A percentile compares a stretch with the other conserved stretches of the same genome.
phyloP scores from a whole-genome alignment of 1,139 yeast genomes.

The Saccharomycopsis phalli region DNA sequence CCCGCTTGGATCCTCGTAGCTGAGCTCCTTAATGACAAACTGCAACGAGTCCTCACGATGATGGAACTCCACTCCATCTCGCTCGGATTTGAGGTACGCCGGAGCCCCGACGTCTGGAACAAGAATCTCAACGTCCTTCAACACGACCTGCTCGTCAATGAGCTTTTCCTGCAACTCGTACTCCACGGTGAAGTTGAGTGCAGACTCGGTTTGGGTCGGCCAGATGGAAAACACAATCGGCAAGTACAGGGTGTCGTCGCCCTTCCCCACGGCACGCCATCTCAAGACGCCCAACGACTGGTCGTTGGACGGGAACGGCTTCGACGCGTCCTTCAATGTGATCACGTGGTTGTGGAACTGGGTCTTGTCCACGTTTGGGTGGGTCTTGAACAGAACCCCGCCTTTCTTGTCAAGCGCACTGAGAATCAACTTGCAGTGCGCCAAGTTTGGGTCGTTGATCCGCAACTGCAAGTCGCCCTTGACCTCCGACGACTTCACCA shows the following conservation, averaged over 20 bases:
- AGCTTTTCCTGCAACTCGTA: conserved; percentile 56
- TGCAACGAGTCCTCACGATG: conserved; percentile 53
- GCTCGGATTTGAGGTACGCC: conserved; percentile 43
- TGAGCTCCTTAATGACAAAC: conserved; percentile 42
- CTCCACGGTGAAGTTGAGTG: conserved; percentile 74
- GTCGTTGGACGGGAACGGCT: conserved; percentile 86
- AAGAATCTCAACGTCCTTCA: conserved; percentile 51
- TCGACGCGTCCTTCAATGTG: conserved; percentile 65
- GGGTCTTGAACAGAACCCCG: conserved; percentile 76
- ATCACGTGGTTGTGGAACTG: conserved; percentile 54
- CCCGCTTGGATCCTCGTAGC: conserved; percentile 50
- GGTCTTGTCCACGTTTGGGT: conserved; percentile 86
- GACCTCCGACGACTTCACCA: conserved; percentile 62
- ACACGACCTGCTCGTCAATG: conserved; percentile 29
- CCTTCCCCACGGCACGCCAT: conserved; percentile 68
- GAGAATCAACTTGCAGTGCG: conserved; percentile 58
- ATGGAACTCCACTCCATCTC: conserved; percentile 36
- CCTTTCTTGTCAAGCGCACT: conserved; percentile 36
- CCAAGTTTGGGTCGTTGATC: conserved; percentile 61
- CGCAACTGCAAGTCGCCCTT: conserved; percentile 90
- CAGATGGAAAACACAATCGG: conserved; percentile 81
- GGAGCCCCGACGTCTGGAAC: conserved; percentile 55
- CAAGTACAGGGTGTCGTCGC: conserved; percentile 45
- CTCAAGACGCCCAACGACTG: conserved; percentile 84
- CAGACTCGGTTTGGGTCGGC: conserved; percentile 47